A percentile compares a stretch with the other conserved stretches of the same genome.
phyloP scores from a whole-genome alignment of 257 asterid genomes.

The Primulina tabacum region DNA sequence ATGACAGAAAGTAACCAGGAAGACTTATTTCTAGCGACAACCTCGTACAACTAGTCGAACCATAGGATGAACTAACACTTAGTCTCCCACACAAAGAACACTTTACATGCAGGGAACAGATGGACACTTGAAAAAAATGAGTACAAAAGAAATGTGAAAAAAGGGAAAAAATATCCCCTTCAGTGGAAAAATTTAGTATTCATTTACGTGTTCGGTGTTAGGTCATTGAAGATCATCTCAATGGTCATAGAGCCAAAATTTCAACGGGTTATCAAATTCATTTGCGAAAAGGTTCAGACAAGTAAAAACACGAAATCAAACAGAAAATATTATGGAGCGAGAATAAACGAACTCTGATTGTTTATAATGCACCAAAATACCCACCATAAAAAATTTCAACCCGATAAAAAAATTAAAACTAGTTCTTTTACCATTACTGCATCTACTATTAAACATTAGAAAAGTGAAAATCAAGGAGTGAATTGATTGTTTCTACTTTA shows the following conservation, averaged over 20 bases:
- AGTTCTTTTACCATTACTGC: neutral
- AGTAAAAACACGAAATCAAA: neutral
- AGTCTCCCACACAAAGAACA: neutral
- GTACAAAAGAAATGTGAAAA: neutral
- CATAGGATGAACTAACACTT: neutral
- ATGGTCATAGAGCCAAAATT: neutral
- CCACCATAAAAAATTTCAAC: constrained; percentile 1
- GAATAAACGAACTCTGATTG: neutral
- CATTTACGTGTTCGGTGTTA: neutral
- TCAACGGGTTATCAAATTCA: neutral
- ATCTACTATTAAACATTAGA: neutral
- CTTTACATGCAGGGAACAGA: neutral
- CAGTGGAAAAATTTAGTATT: neutral
- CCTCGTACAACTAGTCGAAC: neutral
- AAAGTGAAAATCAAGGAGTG: neutral
- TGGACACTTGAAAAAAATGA: neutral
- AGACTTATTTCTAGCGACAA: neutral
- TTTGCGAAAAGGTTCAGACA: neutral
- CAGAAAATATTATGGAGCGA: neutral
- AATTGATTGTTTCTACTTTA: neutral
- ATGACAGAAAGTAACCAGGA: too few relatives aligned
- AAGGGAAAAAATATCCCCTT: neutral
- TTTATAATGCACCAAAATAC: neutral
- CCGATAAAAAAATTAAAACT: neutral
- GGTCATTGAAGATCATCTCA: neutral